Conservation (phyloP, 1,139 yeast genomes). For the Pichia sp. region DNA sequence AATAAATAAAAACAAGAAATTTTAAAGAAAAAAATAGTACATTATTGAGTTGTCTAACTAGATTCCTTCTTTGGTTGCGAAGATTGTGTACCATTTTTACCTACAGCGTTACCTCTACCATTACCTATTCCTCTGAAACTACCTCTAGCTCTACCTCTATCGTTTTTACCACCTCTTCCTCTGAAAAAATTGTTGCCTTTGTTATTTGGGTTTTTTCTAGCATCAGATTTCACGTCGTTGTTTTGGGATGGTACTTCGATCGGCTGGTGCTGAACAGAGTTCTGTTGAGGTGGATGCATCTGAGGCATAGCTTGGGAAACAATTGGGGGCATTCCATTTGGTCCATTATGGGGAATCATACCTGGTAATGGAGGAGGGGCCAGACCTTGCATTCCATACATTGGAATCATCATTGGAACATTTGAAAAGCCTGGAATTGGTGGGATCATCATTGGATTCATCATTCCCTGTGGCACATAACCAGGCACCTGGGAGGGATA, state of each 20-base stretch:
- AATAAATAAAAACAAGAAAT: too few species aligned
- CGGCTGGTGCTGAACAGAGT: too few species aligned
- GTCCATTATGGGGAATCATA: background rate
- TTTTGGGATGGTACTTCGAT: too few species aligned
- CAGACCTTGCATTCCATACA: background rate
- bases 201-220: too few species aligned
- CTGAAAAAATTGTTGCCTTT: too few species aligned
- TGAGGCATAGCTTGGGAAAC: background rate
- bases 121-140: slow-evolving; percentile 2
- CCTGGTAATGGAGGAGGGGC: background rate
- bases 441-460: background rate
- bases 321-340: too few species aligned
- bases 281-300: background rate
- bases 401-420: background rate
- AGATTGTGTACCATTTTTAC: background rate
- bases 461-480: background rate
- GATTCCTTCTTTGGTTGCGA: too few species aligned
- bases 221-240: too few species aligned
- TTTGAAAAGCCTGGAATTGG: background rate
- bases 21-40: too few species aligned
- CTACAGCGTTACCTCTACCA: slow-evolving; percentile 1
- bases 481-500: too few species aligned
- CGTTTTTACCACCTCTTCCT: too few species aligned
- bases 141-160: slow-evolving; percentile 1
- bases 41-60: too few species aligned